Conservation (phyloP, 768 basidiomycete species). For the Filobasidium wieringae region DNA sequence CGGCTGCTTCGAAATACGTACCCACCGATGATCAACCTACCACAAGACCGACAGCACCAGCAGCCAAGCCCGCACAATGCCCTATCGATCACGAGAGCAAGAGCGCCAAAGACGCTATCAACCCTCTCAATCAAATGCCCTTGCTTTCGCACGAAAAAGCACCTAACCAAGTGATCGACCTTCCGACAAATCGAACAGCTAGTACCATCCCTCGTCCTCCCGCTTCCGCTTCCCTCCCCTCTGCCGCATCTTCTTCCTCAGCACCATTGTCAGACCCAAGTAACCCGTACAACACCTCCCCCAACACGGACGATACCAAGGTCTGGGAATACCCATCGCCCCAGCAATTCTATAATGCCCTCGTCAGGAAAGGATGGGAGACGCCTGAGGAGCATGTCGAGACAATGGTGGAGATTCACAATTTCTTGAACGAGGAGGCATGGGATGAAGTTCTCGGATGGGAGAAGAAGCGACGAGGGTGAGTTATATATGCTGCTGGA, state of each 20-base stretch:
- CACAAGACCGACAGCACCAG: not conserved
- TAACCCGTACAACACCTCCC: conserved; percentile 71
- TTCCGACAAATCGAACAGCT: conserved; percentile 62
- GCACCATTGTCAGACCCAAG: conserved; percentile 40
- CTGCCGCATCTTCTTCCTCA: conserved; percentile 1
- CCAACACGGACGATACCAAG: conserved; percentile 25
- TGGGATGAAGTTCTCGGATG: conserved; percentile 90
- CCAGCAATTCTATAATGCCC: conserved; percentile 95
- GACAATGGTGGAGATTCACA: conserved; percentile 96
- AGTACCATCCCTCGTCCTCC: conserved; percentile 71
- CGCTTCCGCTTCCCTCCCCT: not conserved
- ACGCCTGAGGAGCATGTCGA: conserved; percentile 84
- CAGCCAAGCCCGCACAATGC: conserved; percentile 34
- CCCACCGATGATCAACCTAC: not conserved
- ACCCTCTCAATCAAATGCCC: conserved; percentile 79
- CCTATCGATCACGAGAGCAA: conserved; percentile 36
- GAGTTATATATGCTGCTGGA: conserved; percentile 32
- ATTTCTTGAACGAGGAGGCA: conserved; percentile 91
- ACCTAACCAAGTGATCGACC: conserved; percentile 47
- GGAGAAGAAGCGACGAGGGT: conserved; percentile 64
- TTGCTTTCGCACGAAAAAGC: conserved; percentile 58
- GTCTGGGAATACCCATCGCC: conserved; percentile 92
- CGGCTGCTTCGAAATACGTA: conserved; percentile 5
- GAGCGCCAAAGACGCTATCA: conserved; percentile 39
- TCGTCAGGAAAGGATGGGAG: conserved; percentile 92